Conservation (phyloP, 2,329 filamentous ascomycete species). For the Colletotrichum tamarilloi region DNA sequence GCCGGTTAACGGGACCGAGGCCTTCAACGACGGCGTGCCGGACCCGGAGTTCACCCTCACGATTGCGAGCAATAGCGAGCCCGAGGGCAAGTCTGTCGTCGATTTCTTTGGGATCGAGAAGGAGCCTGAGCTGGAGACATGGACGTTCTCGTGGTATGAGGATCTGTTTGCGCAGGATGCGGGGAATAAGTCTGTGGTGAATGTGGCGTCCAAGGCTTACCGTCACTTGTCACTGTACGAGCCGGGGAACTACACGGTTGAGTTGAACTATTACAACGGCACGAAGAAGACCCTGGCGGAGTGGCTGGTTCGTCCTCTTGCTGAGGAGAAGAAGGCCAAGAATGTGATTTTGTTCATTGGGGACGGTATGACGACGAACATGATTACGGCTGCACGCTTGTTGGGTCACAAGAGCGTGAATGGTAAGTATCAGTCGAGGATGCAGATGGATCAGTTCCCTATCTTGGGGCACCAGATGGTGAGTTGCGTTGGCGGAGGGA, state of each 20-base stretch:
- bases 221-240: slow-evolving; percentile 80
- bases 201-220: slow-evolving; percentile 84
- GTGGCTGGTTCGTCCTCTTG: slow-evolving; percentile 80
- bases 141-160: slow-evolving; percentile 86
- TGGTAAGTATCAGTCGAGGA: slow-evolving; percentile 80
- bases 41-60: slow-evolving; percentile 82
- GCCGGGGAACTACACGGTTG: slow-evolving; percentile 83
- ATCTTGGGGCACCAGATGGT: slow-evolving; percentile 84
- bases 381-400: slow-evolving; percentile 81
- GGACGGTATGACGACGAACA: slow-evolving; percentile 78
- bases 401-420: slow-evolving; percentile 87
- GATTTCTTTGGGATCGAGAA: slow-evolving; percentile 77
- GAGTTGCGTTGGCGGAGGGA: slow-evolving; percentile 55
- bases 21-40: slow-evolving; percentile 72
- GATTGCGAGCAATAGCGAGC: slow-evolving; percentile 71
- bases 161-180: slow-evolving; percentile 83
- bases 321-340: slow-evolving; percentile 79
- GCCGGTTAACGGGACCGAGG: slow-evolving; percentile 83
- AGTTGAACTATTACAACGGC: slow-evolving; percentile 79
- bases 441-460: slow-evolving; percentile 86
- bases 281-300: slow-evolving; percentile 74
- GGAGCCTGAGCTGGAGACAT: slow-evolving; percentile 83
- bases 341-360: slow-evolving; percentile 87
- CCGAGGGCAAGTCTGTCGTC: slow-evolving; percentile 63
- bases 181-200: slow-evolving; percentile 76